Conservation (phyloP, 2,329 filamentous ascomycete species). For the Xylariaceae sp. region DNA sequence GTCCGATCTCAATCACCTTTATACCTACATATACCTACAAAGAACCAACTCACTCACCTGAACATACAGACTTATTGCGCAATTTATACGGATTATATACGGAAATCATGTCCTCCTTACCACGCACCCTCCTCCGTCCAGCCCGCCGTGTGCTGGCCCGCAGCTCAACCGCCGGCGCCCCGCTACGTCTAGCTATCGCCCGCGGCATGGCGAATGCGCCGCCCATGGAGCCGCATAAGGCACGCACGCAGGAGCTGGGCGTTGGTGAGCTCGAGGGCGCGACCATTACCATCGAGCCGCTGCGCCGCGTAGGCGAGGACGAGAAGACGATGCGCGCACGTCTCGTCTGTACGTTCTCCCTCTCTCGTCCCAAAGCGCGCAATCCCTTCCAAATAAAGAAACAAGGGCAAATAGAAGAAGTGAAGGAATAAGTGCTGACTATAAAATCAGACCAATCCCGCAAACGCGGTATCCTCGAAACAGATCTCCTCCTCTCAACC, state of each 20-base stretch:
- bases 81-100: not conserved
- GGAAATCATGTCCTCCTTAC: constrained; percentile 22
- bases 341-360: constrained; percentile 56
- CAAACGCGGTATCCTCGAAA: constrained; percentile 93
- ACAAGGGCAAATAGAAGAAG: no score
- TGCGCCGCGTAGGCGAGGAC: constrained; percentile 79
- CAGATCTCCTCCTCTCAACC: constrained; percentile 90
- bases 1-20: not conserved
- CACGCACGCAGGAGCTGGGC: constrained; percentile 52
- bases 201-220: constrained; percentile 25
- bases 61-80: not conserved
- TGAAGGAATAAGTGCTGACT: no score
- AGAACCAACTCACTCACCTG: no score
- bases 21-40: no score
- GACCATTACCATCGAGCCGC: constrained; percentile 82
- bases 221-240: constrained; percentile 29
- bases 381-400: not conserved
- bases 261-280: constrained; percentile 86
- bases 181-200: constrained; percentile 17
- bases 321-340: constrained; percentile 80
- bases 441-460: constrained; percentile 75
- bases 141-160: constrained; percentile 16
- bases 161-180: constrained; percentile 3
- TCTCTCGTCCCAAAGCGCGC: not conserved
- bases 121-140: constrained; percentile 23